Conservation (phyloP, 2,329 filamentous ascomycete species). For the Orbilia javanica region DNA sequence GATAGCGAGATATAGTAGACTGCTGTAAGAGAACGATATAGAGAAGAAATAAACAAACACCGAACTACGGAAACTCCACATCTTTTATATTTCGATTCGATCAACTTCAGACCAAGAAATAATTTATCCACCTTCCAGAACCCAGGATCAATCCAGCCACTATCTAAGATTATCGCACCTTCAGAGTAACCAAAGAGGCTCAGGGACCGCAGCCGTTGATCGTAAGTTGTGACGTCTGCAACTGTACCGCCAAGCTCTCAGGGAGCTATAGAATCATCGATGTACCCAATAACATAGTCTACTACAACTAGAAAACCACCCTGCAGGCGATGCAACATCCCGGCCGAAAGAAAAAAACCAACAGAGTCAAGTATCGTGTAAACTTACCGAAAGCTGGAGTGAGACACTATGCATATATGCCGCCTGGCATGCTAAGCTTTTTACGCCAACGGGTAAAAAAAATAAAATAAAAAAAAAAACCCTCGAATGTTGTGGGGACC, state of each 20-base stretch:
- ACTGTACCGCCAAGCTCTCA: not conserved
- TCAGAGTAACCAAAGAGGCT: not conserved
- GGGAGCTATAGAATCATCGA: not conserved
- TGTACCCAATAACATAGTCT: not conserved
- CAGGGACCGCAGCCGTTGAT: constrained; percentile 34
- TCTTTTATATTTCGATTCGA: constrained; percentile 4
- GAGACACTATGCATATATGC: not conserved
- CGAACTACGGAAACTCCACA: not conserved
- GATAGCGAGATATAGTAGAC: not conserved
- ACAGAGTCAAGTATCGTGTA: not conserved
- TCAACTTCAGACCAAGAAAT: not conserved
- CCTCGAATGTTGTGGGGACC: not conserved
- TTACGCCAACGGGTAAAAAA: not conserved
- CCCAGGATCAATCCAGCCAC: not conserved
- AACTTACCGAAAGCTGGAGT: not conserved
- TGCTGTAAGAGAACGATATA: not conserved
- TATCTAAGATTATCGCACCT: not conserved
- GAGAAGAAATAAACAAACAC: no score
- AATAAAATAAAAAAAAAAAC: no score
- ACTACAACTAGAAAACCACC: not conserved
- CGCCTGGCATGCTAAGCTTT: not conserved
- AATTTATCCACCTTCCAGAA: not conserved
- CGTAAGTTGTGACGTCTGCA: constrained; percentile 46
- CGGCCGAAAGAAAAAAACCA: not conserved
- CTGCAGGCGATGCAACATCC: not conserved